Conservation (phyloP, 2,329 filamentous ascomycete genomes). For the Waltergamsia citrina region DNA sequence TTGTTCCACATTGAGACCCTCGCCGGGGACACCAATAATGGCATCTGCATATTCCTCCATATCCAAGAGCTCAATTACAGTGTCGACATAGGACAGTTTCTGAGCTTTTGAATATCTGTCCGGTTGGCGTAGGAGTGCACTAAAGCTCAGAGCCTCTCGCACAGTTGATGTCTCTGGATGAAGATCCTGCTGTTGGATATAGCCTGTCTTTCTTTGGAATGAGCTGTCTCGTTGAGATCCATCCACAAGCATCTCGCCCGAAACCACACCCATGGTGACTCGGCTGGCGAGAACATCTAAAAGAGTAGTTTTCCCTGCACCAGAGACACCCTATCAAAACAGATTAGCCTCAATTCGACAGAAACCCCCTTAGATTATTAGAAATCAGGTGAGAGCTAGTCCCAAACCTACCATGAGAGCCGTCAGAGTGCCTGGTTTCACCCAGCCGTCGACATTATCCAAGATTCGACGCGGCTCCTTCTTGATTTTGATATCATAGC, state of each 20-base stretch:
- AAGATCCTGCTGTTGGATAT: constrained; percentile 55
- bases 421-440: constrained; percentile 78
- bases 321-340: constrained; percentile 14
- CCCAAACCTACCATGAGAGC: constrained; percentile 63
- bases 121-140: constrained; percentile 76
- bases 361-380: too few species aligned
- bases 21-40: constrained; percentile 29
- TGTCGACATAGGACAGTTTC: constrained; percentile 57
- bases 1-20: constrained; percentile 32
- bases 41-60: constrained; percentile 43
- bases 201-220: constrained; percentile 60
- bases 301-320: constrained; percentile 51
- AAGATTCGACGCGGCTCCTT: constrained; percentile 56
- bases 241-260: constrained; percentile 58
- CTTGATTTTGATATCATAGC: constrained; percentile 60
- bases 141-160: constrained; percentile 80
- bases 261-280: constrained; percentile 58
- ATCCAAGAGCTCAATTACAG: constrained; percentile 40
- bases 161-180: constrained; percentile 26
- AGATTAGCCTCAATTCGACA: too few species aligned
- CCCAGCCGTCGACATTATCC: constrained; percentile 71
- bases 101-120: constrained; percentile 60
- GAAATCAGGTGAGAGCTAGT: too few species aligned
- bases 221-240: constrained; percentile 50
- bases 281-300: constrained; percentile 52